phyloP scores from a whole-genome alignment of 2,329 filamentous ascomycete species.

The Ascomycota sp. region DNA sequence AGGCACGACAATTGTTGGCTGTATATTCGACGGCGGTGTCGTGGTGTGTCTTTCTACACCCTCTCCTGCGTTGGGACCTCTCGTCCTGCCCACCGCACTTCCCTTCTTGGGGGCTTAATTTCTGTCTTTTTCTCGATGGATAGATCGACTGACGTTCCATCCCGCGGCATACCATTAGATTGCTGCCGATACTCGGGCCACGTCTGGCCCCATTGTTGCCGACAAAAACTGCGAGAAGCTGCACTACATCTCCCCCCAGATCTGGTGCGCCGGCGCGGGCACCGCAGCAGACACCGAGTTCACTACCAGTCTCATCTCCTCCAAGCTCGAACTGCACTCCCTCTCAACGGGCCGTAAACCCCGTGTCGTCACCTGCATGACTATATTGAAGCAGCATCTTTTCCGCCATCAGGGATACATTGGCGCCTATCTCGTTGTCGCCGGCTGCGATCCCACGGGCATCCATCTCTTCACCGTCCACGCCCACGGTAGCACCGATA shows the following conservation, averaged over 20 bases:
- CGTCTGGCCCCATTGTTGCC: conserved; percentile 91
- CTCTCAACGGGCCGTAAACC: conserved; percentile 92
- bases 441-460: conserved; percentile 89
- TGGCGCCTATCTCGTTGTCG: conserved; percentile 91
- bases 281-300: conserved; percentile 98
- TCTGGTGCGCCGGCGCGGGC: conserved; percentile 97
- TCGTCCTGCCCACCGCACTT: neutral
- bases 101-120: neutral
- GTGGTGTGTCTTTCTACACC: conserved; percentile 40
- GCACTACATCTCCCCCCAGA: conserved; percentile 95
- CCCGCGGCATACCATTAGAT: conserved; percentile 33
- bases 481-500: conserved; percentile 94
- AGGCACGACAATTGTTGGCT: conserved; percentile 96
- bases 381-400: conserved; percentile 95
- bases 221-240: conserved; percentile 99
- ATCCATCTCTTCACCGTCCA: conserved; percentile 94
- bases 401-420: conserved; percentile 98
- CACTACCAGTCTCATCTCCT: conserved; percentile 95
- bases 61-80: neutral
- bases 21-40: conserved; percentile 87
- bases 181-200: conserved; percentile 93
- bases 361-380: conserved; percentile 98
- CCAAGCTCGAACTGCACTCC: conserved; percentile 91
- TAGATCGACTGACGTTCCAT: too few species aligned
- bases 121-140: too few species aligned